These are phyloP conservation scores for Pelagophyceae sp. DNA, from an alignment of 352 stramenopile species.

Conservation along the genomic window DNA sequence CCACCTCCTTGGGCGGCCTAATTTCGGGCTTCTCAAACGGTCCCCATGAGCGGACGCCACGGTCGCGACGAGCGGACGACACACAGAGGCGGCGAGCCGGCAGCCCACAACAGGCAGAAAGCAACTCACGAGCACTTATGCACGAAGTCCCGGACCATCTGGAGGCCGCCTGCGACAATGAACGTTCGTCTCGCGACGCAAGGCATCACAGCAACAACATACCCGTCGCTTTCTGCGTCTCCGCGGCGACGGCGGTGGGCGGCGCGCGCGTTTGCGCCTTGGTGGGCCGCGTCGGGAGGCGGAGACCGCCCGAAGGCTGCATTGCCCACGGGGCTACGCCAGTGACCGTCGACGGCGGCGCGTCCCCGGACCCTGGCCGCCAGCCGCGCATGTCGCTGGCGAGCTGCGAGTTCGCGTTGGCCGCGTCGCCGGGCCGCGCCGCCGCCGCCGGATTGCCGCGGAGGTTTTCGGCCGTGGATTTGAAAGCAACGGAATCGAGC, in stretches of 20 bases:
- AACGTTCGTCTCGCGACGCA: too few species aligned
- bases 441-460: constrained; percentile 36
- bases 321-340: constrained; percentile 61
- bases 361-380: constrained; percentile 3
- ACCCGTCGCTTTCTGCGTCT: too few species aligned
- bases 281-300: too few species aligned
- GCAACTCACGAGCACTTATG: constrained; percentile 41
- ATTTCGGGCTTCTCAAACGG: too few species aligned
- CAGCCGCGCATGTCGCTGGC: background rate
- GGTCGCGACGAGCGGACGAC: too few species aligned
- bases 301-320: too few species aligned
- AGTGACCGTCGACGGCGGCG: constrained; percentile 31
- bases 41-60: too few species aligned
- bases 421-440: constrained; percentile 3
- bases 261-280: too few species aligned
- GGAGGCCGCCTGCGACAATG: background rate
- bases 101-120: too few species aligned
- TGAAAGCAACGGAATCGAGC: background rate
- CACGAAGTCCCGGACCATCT: constrained; percentile 25
- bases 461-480: constrained; percentile 24
- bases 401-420: constrained; percentile 24
- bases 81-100: too few species aligned
- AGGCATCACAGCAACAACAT: too few species aligned
- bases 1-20: constrained; percentile 25
- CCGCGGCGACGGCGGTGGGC: too few species aligned